Base-by-base conservation (phyloP, 192 early-diverging fungal genomes). In the Entomortierella lignicola region DNA sequence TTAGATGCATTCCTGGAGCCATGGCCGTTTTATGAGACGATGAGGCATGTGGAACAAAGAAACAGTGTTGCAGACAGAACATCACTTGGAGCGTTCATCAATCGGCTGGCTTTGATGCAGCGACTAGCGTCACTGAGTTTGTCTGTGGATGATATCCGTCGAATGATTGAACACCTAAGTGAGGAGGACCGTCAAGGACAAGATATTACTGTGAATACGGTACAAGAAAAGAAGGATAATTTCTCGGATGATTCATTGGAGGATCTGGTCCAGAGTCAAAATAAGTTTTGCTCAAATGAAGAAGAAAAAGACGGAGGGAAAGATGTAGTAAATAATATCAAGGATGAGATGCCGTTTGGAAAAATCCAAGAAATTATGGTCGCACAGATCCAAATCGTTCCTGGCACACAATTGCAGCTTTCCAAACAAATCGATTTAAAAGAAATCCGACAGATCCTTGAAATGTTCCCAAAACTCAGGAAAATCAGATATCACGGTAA, bases 401-500 rank as follows among this genome's bases (percentile, higher is more conserved):
- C 30, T 29, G 8, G 32, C 15, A 30, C 17, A 12, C 8, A 2
- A 21, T 8, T 30, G 30, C 5, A 32, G 17, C 59, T 17, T 8
- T 42, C 34, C 23, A 21, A 4, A 0, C 47, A 37, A 23, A 4
- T 48, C 23, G 39, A 41, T 23, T 5, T 23, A 34, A 20, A 1
- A 1, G 60, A 68, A n/a, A 1, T 63, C 0, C 17, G 31, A 11
- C 21, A 30, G 10, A n/a, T 68, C 6, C 30, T 77, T 7, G 18
- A 25, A 2, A 41, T 39, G 13, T 68, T 63, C 50, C 72, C 72
- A 0, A 62, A 41, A 13, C 31, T 77, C 20, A 43, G 72, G 23
- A 77, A 68, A 39, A 62, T 77, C 13, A 42, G 65, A 7, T 77
- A 77, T 30, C 39, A 53, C 0, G 72, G 72, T 4, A 13, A 21